These are phyloP conservation scores for Carex myosuroides DNA, from an alignment of 176 grass and related monocot genomes.

Conservation along the genomic window DNA sequence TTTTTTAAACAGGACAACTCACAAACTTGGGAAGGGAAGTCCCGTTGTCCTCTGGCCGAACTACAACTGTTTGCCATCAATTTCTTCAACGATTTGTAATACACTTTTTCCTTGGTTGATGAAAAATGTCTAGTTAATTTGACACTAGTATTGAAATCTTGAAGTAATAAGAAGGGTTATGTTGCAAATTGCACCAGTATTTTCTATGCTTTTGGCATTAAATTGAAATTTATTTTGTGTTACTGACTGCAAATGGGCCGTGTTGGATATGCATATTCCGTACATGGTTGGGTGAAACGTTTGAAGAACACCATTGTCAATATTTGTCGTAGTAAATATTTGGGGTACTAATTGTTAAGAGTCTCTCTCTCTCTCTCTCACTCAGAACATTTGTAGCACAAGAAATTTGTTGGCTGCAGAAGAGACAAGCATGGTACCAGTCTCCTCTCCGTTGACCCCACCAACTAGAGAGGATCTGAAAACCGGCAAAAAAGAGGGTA, in stretches of 20 bases:
- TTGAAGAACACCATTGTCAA: neutral
- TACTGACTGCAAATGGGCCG: neutral
- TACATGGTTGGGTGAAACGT: neutral
- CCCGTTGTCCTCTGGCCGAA: conserved; percentile 21
- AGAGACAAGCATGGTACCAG: conserved; percentile 54
- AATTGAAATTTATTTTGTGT: neutral
- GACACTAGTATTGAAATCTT: neutral
- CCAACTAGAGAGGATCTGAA: conserved; percentile 28
- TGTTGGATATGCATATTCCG: neutral
- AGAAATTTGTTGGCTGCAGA: conserved; percentile 47
- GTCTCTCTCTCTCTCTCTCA: neutral
- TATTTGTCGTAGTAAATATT: neutral
- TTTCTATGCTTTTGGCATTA: neutral
- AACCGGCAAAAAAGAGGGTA: conserved; percentile 35
- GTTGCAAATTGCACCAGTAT: neutral
- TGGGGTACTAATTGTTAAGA: neutral
- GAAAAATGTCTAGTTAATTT: neutral
- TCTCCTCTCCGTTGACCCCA: conserved; percentile 78
- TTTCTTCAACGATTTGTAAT: conserved; percentile 49
- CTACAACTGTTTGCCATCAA: conserved; percentile 32
- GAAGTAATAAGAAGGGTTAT: neutral
- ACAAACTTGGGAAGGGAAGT: conserved; percentile 24
- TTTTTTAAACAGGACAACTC: conserved; percentile 38
- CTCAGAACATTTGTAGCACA: conserved; percentile 67
- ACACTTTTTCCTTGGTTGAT: conserved; percentile 5